Conservation (phyloP, 108 stramenopile genomes). For the Skeletonema potamos region DNA sequence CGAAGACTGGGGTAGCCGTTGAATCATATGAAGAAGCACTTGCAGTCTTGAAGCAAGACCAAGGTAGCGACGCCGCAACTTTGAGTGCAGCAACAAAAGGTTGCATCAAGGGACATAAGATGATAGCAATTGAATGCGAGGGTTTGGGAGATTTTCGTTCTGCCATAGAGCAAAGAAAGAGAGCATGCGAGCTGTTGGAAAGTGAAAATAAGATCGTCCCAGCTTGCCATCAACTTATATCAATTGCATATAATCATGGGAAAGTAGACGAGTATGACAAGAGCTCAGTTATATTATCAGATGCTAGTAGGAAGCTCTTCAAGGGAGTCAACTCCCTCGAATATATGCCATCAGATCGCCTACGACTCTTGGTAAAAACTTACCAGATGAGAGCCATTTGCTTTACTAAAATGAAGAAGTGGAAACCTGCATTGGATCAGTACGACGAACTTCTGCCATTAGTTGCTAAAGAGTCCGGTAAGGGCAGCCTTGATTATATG, state of each 20-base stretch:
- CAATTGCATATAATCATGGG: constrained; percentile 33
- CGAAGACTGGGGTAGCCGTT: constrained; percentile 27
- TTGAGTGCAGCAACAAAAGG: constrained; percentile 10
- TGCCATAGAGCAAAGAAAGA: constrained; percentile 31
- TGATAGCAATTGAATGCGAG: constrained; percentile 26
- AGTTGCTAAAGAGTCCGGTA: constrained; percentile 26
- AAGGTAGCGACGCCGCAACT: neutral
- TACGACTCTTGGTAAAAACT: constrained; percentile 17
- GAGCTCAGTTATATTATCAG: constrained; percentile 15
- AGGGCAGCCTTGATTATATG: constrained; percentile 14
- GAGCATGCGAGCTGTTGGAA: constrained; percentile 23
- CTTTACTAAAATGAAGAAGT: constrained; percentile 20
- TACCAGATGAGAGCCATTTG: constrained; percentile 33
- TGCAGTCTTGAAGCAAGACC: constrained; percentile 10
- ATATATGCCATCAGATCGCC: constrained; percentile 26
- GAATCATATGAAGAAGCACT: constrained; percentile 36
- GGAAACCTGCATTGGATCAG: constrained; percentile 32
- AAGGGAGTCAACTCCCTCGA: constrained; percentile 22
- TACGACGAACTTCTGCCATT: constrained; percentile 32
- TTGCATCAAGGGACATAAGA: constrained; percentile 39
- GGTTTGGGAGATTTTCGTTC: constrained; percentile 19
- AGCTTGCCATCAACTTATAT: constrained; percentile 33
- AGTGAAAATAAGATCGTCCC: constrained; percentile 15
- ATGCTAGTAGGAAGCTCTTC: constrained; percentile 21
- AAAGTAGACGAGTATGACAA: constrained; percentile 12